Evolutionary conservation across 176 grass and related monocot genomes (phyloP), one percentile per base, ranked within the genome.

Genomic region (Carex kokanica): DNA sequence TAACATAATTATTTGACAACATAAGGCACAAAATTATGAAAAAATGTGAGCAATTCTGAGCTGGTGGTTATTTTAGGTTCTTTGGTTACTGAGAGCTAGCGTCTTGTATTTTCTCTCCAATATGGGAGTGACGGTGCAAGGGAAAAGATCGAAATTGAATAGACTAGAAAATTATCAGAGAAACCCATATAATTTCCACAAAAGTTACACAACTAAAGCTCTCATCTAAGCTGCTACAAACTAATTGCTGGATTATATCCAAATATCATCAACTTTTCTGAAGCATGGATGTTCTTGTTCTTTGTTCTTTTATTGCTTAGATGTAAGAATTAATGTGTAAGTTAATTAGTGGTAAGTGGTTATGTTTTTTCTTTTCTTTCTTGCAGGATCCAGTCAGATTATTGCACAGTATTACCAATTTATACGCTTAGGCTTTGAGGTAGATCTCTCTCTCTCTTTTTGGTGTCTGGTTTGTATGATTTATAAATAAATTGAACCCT

Each of bases 371-470:
- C 14, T 73, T 47, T 47, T 51, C 20, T 34, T 69, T 59, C 59
- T 60, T 81, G 14, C 83, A 94, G 93, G 93, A 60, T 89, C 93
- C 5, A 92, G 93, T 78, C 90, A 92, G 68, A 96, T 96, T 55
- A 96, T 96, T 77, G 93, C 90, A 0, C 93, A 96, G 21, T 96
- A 96, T 85, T 96, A 92, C 23, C 93, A 96, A 17, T 91, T 96
- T 25, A 89, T 96, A 49, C 90, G 93, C 54, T 85, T 96, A 27
- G 93, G 93, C 55, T 85, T 86, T 16, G 87, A 92, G 90, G 93
- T 96, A 88, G 2, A 1, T 83, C 20, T 66, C 43, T 83, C 20
- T 66, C 43, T 72, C 1, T 80, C n/a, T 47, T 16, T 53, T 36
- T 8, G 31, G n/a, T 53, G 21, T 53, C 23, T 75, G 13, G 43